Conservation (phyloP, 139 green algal species). For the Tetraselmis chui region DNA sequence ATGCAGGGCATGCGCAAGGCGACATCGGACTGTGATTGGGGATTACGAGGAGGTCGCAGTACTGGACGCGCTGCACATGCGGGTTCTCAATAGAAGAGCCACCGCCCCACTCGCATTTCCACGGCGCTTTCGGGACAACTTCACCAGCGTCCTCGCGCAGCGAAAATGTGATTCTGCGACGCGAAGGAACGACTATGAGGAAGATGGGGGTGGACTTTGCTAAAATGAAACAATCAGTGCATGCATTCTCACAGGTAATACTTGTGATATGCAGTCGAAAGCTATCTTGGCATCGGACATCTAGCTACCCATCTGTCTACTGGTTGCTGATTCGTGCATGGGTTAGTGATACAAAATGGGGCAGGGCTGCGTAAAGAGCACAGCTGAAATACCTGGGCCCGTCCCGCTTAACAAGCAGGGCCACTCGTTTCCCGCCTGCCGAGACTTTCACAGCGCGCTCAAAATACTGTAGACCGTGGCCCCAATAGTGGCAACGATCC, state of each 20-base stretch:
- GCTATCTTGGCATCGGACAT: too few relatives aligned
- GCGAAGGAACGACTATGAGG: too few relatives aligned
- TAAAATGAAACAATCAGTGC: too few relatives aligned
- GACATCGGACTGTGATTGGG: background rate
- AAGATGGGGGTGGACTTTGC: too few relatives aligned
- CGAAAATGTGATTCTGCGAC: conserved; percentile 13
- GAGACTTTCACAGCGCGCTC: conserved; percentile 28
- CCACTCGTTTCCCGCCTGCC: conserved; percentile 34
- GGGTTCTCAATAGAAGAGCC: conserved; percentile 76
- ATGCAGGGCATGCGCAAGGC: background rate
- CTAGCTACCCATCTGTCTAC: too few relatives aligned
- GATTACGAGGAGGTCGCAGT: conserved; percentile 68
- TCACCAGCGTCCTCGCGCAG: conserved; percentile 12
- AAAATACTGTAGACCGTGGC: conserved; percentile 70
- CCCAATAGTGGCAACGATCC: conserved; percentile 40
- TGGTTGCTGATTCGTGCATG: too few relatives aligned
- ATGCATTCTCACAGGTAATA: too few relatives aligned
- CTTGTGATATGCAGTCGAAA: too few relatives aligned
- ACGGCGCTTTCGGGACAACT: background rate
- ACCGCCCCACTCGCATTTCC: conserved; percentile 63
- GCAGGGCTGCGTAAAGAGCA: conserved; percentile 33
- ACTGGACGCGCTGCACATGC: conserved; percentile 76
- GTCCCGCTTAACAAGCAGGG: conserved; percentile 49
- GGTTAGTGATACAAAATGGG: too few relatives aligned
- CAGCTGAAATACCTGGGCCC: conserved; percentile 29